Base-by-base conservation (phyloP, 2,329 filamentous ascomycete genomes). In the Mariannaea sp. region DNA sequence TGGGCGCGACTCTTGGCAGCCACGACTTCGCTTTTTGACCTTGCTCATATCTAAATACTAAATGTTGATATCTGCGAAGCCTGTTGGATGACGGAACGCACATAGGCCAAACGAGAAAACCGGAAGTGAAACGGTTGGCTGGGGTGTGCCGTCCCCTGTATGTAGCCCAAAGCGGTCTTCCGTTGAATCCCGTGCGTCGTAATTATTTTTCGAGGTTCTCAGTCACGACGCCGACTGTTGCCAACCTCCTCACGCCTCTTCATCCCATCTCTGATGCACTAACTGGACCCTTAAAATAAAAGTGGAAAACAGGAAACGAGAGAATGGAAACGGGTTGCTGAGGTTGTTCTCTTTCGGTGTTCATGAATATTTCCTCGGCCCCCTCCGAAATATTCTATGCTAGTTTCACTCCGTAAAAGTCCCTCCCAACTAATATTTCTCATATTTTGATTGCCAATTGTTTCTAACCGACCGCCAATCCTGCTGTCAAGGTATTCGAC, bases 111-210 rank as follows among this genome's bases (percentile, higher is more conserved):
- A 33, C 35, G 19, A 29, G 44, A 26, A 40, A 41, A 46, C 45
- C n/a, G n/a, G 10, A 19, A 35, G 53, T 36, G 30, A 46, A 35
- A 32, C 16, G 4, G 35, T 17, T 58, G 52, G 42, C 61, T 58
- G 32, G 63, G 63, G 53, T n/a, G n/a, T n/a, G n/a, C n/a, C n/a
- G 40, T 65, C 56, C 63, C 63, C 63, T 65, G 63, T 56, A 41
- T 66, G 58, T 63, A 54, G 56, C 42, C 29, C 49, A 30, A 17
- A n/a, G n/a, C 41, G 36, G 39, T 29, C 41, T 45, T 54, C 42
- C n/a, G 24, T 32, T 16, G 24, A 41, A 36, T 54, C 30, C 30
- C 49, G 13, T 30, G 50, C 55, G 41, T 26, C 22, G 20, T 27
- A 7, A n/a, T 26, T 19, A 3, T 27, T 14, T 50, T 19, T 20